Percentiles rank a stretch among this genome's conserved stretches.
Evolutionary conservation across 2,329 filamentous ascomycete species (phyloP).

Genomic region (Cladosporium sp.): DNA sequence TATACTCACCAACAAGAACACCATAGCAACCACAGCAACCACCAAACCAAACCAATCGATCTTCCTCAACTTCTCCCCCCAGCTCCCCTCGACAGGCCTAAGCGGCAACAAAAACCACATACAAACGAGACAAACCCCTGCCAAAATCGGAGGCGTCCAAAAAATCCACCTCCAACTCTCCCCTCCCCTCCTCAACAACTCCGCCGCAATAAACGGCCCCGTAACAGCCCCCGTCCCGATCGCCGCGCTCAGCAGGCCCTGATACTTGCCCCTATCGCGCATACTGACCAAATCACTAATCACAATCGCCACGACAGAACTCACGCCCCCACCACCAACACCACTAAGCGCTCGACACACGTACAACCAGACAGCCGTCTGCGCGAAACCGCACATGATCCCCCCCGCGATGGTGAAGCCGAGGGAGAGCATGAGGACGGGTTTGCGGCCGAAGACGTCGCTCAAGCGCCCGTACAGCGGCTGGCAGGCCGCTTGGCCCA

Average conservation of each 20-base stretch:
- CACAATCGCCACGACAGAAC: conserved; percentile 64
- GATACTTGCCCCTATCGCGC: conserved; percentile 12
- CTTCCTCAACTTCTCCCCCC: conserved; percentile 6
- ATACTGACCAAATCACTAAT: conserved; percentile 42
- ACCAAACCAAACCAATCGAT: conserved; percentile 9
- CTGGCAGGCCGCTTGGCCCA: conserved; percentile 60
- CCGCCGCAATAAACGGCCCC: conserved; percentile 9
- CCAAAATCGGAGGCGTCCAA: conserved; percentile 4
- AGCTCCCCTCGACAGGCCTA: conserved; percentile 1
- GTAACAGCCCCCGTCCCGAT: neutral
- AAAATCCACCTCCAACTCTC: conserved; percentile 12
- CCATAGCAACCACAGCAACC: conserved; percentile 4
- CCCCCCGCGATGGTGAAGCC: neutral
- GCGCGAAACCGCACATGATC: conserved; percentile 3
- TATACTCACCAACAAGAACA: conserved; percentile 6
- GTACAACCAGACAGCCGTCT: conserved; percentile 10
- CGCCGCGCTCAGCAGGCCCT: conserved; percentile 4
- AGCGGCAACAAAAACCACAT: conserved; percentile 9
- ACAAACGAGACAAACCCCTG: neutral
- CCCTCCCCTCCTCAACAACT: conserved; percentile 8
- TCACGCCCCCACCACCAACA: conserved; percentile 69
- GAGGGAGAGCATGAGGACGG: conserved; percentile 44
- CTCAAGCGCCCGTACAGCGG: conserved; percentile 54
- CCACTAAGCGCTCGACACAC: conserved; percentile 6
- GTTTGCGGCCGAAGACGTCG: conserved; percentile 45